Percentiles rank a stretch among this genome's conserved stretches.
Conservation (phyloP, 441 rosid species). For the Gossypium gossypioides region DNA sequence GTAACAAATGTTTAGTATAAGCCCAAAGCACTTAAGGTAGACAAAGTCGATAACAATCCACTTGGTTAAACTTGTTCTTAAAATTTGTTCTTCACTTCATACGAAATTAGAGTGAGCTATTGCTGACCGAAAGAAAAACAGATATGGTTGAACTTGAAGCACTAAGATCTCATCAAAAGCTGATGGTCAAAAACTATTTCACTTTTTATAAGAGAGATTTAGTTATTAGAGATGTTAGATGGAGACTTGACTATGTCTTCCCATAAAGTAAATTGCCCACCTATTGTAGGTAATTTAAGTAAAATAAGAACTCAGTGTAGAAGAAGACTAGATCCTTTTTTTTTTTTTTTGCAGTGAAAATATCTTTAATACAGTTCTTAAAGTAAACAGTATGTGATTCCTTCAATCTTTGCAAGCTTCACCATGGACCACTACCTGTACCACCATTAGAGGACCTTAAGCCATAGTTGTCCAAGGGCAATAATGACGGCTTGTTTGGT, state of each 20-base stretch:
- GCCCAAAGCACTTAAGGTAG: too few relatives aligned
- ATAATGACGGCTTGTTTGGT: conserved; percentile 17
- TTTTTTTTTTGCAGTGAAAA: neutral
- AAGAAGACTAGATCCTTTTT: conserved; percentile 10
- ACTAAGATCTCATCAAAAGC: too few relatives aligned
- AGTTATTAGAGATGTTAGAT: conserved; percentile 18
- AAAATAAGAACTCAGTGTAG: conserved; percentile 16
- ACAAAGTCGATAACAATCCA: too few relatives aligned
- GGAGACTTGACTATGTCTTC: conserved; percentile 22
- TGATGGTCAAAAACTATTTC: neutral
- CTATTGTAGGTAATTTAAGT: conserved; percentile 10
- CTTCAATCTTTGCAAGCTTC: conserved; percentile 26
- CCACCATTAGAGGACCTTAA: conserved; percentile 24
- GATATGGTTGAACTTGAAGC: too few relatives aligned
- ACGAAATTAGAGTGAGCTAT: too few relatives aligned
- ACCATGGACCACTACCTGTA: conserved; percentile 34
- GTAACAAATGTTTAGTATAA: too few relatives aligned
- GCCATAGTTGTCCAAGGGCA: conserved; percentile 6
- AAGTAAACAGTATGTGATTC: neutral
- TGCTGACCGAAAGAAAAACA: too few relatives aligned
- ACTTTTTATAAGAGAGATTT: neutral
- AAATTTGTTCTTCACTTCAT: too few relatives aligned
- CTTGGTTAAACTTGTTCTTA: too few relatives aligned
- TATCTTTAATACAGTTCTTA: neutral
- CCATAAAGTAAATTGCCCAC: conserved; percentile 7